phyloP scores from a whole-genome alignment of 2,329 filamentous ascomycete species.

The Alternaria ventricosa region DNA sequence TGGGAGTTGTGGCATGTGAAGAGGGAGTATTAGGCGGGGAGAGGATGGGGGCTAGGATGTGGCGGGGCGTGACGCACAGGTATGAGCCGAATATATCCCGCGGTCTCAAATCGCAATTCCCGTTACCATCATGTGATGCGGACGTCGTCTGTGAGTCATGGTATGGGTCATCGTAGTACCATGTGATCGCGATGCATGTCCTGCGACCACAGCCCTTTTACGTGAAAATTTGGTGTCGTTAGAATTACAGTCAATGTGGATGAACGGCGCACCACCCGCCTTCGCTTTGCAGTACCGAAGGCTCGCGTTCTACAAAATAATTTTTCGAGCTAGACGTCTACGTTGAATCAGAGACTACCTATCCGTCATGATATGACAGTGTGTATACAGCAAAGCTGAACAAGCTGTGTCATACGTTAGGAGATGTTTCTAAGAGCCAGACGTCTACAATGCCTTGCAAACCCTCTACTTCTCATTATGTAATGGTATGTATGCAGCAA shows the following conservation, averaged over 20 bases:
- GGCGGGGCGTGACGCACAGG: neutral
- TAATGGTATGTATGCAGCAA: neutral
- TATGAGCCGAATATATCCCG: neutral
- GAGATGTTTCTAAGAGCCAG: neutral
- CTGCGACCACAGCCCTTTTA: neutral
- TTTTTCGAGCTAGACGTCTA: neutral
- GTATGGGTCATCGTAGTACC: neutral
- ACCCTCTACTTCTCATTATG: neutral
- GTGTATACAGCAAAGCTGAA: neutral
- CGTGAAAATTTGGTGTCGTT: neutral
- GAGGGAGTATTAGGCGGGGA: neutral
- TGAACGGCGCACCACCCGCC: neutral
- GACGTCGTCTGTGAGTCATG: neutral
- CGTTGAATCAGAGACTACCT: neutral
- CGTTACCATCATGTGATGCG: neutral
- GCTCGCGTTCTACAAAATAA: neutral
- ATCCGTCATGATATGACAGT: neutral
- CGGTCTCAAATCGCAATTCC: neutral
- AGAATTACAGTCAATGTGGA: neutral
- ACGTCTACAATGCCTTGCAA: neutral
- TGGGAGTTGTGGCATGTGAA: constrained; percentile 6
- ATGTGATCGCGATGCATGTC: neutral
- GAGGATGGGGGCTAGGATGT: neutral
- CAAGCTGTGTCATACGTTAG: neutral
- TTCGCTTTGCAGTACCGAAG: too few relatives aligned